Base-by-base conservation (phyloP, 805 yeast species). In the Lachancea fermentati region DNA sequence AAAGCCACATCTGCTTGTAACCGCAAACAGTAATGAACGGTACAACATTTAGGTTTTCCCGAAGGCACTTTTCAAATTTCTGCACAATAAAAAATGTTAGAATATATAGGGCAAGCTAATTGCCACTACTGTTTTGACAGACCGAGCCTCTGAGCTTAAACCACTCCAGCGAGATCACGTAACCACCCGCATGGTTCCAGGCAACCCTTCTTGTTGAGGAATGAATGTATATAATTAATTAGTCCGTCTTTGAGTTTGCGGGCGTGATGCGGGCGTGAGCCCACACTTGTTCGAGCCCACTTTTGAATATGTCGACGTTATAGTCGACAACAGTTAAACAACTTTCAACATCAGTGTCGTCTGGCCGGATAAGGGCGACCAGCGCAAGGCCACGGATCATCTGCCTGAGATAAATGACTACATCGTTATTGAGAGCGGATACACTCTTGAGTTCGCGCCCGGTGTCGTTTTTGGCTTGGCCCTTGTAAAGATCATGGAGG, bases 311-410 rank as follows among this genome's bases (percentile, higher is more conserved):
- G 39, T 81, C 82, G 32, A 91, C 87, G 60, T 91, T 91, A 60
- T 86, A 89, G 62, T 93, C 97, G 8, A 91, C 81, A 26, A 91
- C 75, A 0, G 95, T 72, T 52, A 70, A 57, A 48, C 75, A 61
- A 51, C 67, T 48, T 48, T 75, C 75, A 31, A 68, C 62, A 45
- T 68, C 72, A 14, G 65, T 59, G 11, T 72, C 76, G 38, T 81
- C 91, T 19, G 78, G 73, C 43, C 95, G 74, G 9, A 87, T 79
- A 42, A 89, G 70, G 1, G 95, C 95, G 30, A 91, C 96, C 44
- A 93, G 68, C 3, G 97, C 95, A 47, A 91, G 68, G 1, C 96
- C 96, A 47, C 95, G 76, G 39, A 91, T 83, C 96, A 93, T 87
- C 56, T 87, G 95, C 47, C 85, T 81, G 55, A 93, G 69, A 51